Base-by-base conservation (phyloP, 257 asterid species). In the Paulownia fortunei region DNA sequence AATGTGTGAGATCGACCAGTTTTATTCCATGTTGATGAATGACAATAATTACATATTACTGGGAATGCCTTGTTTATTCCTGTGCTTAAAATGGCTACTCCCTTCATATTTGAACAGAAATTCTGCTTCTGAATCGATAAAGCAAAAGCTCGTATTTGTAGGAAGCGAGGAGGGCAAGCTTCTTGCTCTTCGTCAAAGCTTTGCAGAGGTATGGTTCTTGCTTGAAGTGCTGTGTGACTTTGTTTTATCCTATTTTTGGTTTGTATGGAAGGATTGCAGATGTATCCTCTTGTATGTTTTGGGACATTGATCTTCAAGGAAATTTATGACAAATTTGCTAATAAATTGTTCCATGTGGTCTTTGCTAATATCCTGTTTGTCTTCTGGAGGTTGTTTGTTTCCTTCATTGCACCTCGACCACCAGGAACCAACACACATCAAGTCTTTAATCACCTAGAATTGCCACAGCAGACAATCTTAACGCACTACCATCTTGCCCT, bases 81-180 rank as follows among this genome's bases (percentile, higher is more conserved):
- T 49, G 62, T 36, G 26, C 32, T 60, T 44, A n/a, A 11, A 69
- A 51, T 21, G 59, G 4, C 49, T 78, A 21, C 73, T 62, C 9
- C 56, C 59, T 19, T 34, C 21, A 15, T 42, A 67, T 54, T 73
- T 76, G 76, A 49, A 75, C 97, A 94, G 97, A 78, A 94, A 94
- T 78, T 85, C 98, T 34, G 98, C 98, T 42, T 94, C 97, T 62
- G 93, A 90, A 72, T n/a, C n/a, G n/a, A n/a, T n/a, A n/a, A n/a
- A n/a, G n/a, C n/a, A n/a, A n/a, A n/a, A n/a, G n/a, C n/a, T n/a
- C n/a, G n/a, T n/a, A n/a, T n/a, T n/a, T n/a, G n/a, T n/a, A n/a
- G n/a, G n/a, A n/a, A n/a, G n/a, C n/a, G n/a, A n/a, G n/a, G n/a
- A n/a, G n/a, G n/a, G n/a, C n/a, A n/a, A n/a, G n/a, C n/a, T n/a